phyloP scores from a whole-genome alignment of 345 rosid species.

The Adansonia digitata region DNA sequence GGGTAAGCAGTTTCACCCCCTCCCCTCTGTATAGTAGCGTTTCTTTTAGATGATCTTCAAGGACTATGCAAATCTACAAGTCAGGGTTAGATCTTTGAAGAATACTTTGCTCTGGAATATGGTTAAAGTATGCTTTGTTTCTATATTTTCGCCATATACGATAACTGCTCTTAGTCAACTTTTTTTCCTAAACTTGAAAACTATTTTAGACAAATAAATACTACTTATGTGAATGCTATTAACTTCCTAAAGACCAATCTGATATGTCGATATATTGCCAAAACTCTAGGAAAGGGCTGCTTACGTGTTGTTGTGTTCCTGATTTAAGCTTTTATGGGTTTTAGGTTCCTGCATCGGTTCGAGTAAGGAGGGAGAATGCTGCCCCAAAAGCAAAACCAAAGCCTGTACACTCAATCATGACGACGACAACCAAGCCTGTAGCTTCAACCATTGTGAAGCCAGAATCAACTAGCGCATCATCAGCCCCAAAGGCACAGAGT shows the following conservation, averaged over 20 bases:
- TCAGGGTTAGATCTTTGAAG: background rate
- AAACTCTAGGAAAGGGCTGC: background rate
- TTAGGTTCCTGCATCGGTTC: slow-evolving; percentile 96
- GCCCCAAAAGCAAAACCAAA: slow-evolving; percentile 71
- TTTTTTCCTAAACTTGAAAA: background rate
- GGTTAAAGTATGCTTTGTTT: background rate
- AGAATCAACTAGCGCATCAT: slow-evolving; percentile 35
- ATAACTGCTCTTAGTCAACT: background rate
- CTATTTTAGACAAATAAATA: background rate
- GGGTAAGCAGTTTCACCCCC: background rate
- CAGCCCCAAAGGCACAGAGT: slow-evolving; percentile 60
- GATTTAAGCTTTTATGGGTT: background rate
- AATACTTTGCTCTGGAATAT: background rate
- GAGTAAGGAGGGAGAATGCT: slow-evolving; percentile 80
- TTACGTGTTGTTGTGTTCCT: background rate
- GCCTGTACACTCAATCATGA: slow-evolving; percentile 28
- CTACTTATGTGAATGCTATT: background rate
- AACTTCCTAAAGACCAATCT: background rate
- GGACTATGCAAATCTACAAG: background rate
- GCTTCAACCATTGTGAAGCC: slow-evolving; percentile 42
- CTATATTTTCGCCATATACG: background rate
- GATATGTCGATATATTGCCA: background rate
- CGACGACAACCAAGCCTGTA: slow-evolving; percentile 33
- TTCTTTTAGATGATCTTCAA: background rate
- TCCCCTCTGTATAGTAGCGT: background rate